Base-by-base conservation (phyloP, 2,329 filamentous ascomycete species). In the Ilyonectria sp. region DNA sequence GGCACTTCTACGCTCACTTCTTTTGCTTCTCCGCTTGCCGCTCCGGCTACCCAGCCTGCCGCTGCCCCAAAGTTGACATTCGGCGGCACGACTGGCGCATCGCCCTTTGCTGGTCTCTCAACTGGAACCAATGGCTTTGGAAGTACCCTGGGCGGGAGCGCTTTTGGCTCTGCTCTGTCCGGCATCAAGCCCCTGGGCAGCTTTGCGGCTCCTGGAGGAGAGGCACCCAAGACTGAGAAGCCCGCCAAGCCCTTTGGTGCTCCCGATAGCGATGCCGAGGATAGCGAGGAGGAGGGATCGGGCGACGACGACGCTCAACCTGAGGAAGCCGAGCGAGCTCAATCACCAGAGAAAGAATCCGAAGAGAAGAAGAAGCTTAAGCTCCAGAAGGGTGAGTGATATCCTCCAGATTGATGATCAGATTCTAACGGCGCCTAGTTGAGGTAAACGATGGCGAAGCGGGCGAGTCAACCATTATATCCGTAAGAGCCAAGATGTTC, bases 371-470 rank as follows among this genome's bases (percentile, higher is more conserved):
- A 91, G 81, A 91, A 89, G 78, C 79, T 86, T 8, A 90, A 87
- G 76, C 84, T 91, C 65, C 91, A 94, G 75, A 91, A 92, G 79
- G 87, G 93, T 95, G 84, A 82, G 89, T 81, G 53, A 37, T 40
- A 11, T n/a, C 50, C 35, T 17, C 19, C 37, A 15, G 9, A 5
- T 58, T 9, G 19, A 21, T 29, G 23, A 17, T 4, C 35, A 7
- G 23, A 33, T 29, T 60, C 79, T 82, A 73, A 84, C 64, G 64
- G 15, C 46, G 52, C 57, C 61, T 57, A 95, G 89, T 91, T 31
- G 83, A 84, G 54, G 89, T 95, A 47, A 92, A 97, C 78, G 95
- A 96, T 58, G 95, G 95, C 63, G 95, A 98, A 81, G 91, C 94
- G 75, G 90, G 90, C 55, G 95, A 98, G 79, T 86, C 86, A 21